phyloP scores from a whole-genome alignment of 495 filamentous ascomycete species.

The Penicillium salamii region DNA sequence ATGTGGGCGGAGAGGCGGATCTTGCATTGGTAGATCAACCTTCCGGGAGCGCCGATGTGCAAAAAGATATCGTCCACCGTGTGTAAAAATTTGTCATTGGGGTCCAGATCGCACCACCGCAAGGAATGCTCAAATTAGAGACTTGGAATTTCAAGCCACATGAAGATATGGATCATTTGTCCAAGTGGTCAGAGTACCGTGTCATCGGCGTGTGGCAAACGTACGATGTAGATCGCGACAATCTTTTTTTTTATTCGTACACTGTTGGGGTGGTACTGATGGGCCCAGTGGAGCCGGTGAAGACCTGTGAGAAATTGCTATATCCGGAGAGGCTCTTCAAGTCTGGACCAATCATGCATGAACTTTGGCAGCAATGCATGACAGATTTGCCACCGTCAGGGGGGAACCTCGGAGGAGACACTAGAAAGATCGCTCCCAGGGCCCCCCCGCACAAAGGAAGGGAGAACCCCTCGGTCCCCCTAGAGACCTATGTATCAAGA shows the following conservation, averaged over 20 bases:
- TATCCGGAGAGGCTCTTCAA: background rate
- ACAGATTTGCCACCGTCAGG: conserved; percentile 18
- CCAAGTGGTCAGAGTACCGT: background rate
- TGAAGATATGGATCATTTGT: background rate
- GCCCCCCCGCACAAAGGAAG: background rate
- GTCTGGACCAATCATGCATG: conserved; percentile 8
- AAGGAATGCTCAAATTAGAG: background rate
- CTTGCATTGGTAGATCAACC: too few relatives aligned
- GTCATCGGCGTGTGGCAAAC: background rate
- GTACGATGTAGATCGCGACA: background rate
- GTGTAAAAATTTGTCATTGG: background rate
- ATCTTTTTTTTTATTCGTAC: too few relatives aligned
- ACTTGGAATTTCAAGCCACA: background rate
- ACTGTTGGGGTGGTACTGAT: background rate
- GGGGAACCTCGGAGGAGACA: conserved; percentile 11
- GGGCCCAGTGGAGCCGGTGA: background rate
- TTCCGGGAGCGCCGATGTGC: too few relatives aligned
- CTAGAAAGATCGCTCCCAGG: background rate
- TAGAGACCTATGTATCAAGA: too few relatives aligned
- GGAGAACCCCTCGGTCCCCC: too few relatives aligned
- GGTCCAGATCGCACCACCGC: background rate
- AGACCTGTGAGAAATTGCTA: background rate
- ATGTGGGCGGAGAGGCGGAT: too few relatives aligned
- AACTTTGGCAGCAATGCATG: conserved; percentile 1
- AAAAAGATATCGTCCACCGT: too few relatives aligned